These are phyloP conservation scores for Calonectria pseudoturangicola DNA, from an alignment of 2,329 filamentous ascomycete genomes.

Conservation along the genomic window DNA sequence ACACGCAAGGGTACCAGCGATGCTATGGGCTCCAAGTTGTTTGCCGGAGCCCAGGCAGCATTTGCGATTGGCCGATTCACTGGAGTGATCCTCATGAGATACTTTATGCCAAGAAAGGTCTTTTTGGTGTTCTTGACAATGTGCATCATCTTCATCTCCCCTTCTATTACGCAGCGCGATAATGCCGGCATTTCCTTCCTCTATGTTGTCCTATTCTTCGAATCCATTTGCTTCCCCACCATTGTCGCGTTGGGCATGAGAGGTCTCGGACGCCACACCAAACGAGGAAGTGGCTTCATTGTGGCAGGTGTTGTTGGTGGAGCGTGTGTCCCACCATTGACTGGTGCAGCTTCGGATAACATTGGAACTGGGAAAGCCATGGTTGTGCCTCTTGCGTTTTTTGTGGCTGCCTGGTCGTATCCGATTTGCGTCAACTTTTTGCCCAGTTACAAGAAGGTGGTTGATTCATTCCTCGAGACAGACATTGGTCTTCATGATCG, in stretches of 20 bases:
- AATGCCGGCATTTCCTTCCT: conserved; percentile 75
- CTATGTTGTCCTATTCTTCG: conserved; percentile 84
- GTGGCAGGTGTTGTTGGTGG: conserved; percentile 83
- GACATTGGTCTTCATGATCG: conserved; percentile 63
- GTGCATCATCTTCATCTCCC: conserved; percentile 78
- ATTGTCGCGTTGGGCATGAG: conserved; percentile 87
- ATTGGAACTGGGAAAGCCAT: conserved; percentile 77
- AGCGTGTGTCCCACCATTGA: conserved; percentile 82
- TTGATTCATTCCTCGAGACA: conserved; percentile 73
- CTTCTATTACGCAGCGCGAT: conserved; percentile 67
- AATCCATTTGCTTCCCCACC: conserved; percentile 87
- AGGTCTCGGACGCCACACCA: conserved; percentile 84
- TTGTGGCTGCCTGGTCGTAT: conserved; percentile 74
- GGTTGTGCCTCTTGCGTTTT: conserved; percentile 78
- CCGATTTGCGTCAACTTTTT: conserved; percentile 79
- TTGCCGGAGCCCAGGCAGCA: conserved; percentile 83
- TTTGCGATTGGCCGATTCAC: conserved; percentile 84
- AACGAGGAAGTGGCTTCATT: conserved; percentile 82
- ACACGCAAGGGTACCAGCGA: conserved; percentile 71
- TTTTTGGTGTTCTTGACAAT: conserved; percentile 79
- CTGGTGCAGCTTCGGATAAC: conserved; percentile 80
- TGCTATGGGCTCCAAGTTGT: conserved; percentile 77
- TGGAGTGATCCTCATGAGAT: conserved; percentile 81
- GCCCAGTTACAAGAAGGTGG: conserved; percentile 76
- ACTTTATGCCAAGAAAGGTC: conserved; percentile 78